Percentiles rank a stretch among this genome's conserved stretches.
Evolutionary conservation across 169 alveolate genomes (phyloP).

Genomic region (Babesia sp.): DNA sequence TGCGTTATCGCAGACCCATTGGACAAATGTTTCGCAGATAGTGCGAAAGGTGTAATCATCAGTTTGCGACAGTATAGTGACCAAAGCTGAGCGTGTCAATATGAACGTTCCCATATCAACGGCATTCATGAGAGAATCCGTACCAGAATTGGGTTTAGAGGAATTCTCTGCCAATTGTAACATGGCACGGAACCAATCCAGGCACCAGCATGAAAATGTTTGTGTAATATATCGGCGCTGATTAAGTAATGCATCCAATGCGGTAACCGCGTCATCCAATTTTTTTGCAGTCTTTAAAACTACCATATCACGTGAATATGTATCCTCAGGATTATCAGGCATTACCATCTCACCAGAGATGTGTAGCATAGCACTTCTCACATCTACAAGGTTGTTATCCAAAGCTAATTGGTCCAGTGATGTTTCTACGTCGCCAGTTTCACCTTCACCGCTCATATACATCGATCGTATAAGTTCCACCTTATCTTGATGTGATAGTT

Average conservation of each 20-base stretch:
- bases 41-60: constrained; percentile 26
- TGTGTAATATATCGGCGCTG: constrained; percentile 34
- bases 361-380: background rate
- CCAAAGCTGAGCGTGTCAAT: constrained; percentile 46
- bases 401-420: background rate
- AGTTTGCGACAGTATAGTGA: constrained; percentile 37
- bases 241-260: constrained; percentile 19
- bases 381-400: background rate
- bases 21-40: constrained; percentile 24
- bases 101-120: constrained; percentile 54
- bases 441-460: background rate
- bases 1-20: constrained; percentile 37
- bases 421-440: background rate
- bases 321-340: background rate
- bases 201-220: constrained; percentile 45
- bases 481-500: background rate
- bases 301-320: constrained; percentile 33
- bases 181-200: constrained; percentile 45
- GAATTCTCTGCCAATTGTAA: constrained; percentile 27
- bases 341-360: background rate
- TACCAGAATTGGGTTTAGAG: constrained; percentile 23
- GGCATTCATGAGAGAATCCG: constrained; percentile 56
- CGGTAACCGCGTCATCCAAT: constrained; percentile 25
- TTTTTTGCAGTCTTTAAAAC: constrained; percentile 7
- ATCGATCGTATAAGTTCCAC: background rate